Base-by-base conservation (phyloP, 805 yeast genomes). In the Saccharomyces paradoxus region DNA sequence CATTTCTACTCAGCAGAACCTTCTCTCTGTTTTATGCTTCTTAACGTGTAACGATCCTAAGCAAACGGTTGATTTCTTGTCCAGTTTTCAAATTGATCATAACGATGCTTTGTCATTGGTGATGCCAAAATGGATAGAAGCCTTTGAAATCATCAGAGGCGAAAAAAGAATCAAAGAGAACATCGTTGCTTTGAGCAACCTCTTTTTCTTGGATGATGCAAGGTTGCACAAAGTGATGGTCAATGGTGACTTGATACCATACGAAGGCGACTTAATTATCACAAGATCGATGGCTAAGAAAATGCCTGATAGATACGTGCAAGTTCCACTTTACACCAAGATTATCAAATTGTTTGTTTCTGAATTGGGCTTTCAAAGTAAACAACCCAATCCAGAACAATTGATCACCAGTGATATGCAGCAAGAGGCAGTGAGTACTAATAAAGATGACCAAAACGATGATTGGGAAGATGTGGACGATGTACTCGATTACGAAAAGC, bases 401-500 rank as follows among this genome's bases (percentile, higher is more conserved):
- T 41, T 55, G 17, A 30, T 60, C 21, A 50, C 77, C 0, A 63
- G 65, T 24, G 76, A 75, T 51, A 65, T 62, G 56, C 67, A 46
- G 66, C 50, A 50, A 9, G 55, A 48, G 14, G 55, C 56, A 10
- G 54, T 52, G 4, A 53, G 49, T 26, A 55, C 54, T 13, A 60
- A 54, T 30, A 49, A 37, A 28, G 41, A 24, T 13, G 53, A 52
- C 1, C 77, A 63, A 1, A 77, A 71, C 8, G 84, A 74, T 24
- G 89, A 79, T 1, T 86, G 94, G 91, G 94, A 87, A 61, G 94
- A 86, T 61, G 72, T 84, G 56, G 89, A 85, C 14, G 87, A 82
- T 47, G 87, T 84, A 0, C 80, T 87, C 3, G 79, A 81, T 50
- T 85, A 76, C 63, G 87, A 83, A 26, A 84, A 83, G 56, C 66